A percentile compares a stretch with the other conserved stretches of the same genome.
Conservation (phyloP, 306 rosid genomes). For the Quercus robur region DNA sequence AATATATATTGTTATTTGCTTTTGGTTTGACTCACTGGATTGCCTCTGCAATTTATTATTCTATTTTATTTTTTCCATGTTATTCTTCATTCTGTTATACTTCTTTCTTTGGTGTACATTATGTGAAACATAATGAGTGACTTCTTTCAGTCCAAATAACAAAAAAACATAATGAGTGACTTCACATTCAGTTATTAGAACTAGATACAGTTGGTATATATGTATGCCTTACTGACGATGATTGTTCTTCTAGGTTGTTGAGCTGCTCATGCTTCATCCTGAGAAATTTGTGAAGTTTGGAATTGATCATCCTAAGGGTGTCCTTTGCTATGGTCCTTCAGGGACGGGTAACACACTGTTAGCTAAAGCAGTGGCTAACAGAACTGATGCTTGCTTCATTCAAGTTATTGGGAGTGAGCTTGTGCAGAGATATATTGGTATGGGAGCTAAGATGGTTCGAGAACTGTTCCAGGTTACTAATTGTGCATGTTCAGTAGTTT, state of each 20-base stretch:
- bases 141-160: too few species aligned
- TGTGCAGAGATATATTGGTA: constrained; percentile 93
- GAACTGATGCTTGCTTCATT: constrained; percentile 93
- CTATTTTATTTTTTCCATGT: background rate
- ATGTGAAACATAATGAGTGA: background rate
- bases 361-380: constrained; percentile 95
- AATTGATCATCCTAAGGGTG: constrained; percentile 99
- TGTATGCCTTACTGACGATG: constrained; percentile 8
- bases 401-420: constrained; percentile 97
- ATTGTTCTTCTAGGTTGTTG: constrained; percentile 63
- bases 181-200: background rate
- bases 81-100: background rate
- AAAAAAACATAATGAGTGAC: background rate
- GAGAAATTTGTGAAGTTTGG: constrained; percentile 98
- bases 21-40: too few species aligned
- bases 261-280: constrained; percentile 97
- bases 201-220: background rate
- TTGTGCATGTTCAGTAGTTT: background rate
- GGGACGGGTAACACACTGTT: constrained; percentile 92
- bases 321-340: constrained; percentile 95
- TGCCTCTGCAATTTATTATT: too few species aligned
- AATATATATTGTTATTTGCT: too few species aligned
- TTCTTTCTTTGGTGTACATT: background rate
- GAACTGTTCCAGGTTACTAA: constrained; percentile 84
- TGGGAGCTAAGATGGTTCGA: constrained; percentile 97